These are phyloP conservation scores for Coemansia sp. DNA, from an alignment of 192 early-diverging fungal genomes.

Conservation along the genomic window DNA sequence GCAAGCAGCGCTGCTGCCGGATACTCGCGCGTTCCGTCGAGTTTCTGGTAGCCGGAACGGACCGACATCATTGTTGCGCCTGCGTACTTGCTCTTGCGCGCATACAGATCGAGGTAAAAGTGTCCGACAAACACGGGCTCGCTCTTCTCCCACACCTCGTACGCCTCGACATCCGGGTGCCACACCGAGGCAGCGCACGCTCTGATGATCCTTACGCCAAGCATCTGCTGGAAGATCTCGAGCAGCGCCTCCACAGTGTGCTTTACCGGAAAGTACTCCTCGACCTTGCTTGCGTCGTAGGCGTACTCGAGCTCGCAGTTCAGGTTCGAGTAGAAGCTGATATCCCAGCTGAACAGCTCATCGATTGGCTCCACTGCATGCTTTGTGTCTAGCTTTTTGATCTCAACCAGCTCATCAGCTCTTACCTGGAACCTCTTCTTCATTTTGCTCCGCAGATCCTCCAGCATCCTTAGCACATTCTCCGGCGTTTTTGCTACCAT, in stretches of 20 bases:
- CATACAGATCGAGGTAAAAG: slow-evolving; percentile 70
- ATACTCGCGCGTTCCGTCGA: slow-evolving; percentile 51
- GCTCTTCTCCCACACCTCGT: slow-evolving; percentile 67
- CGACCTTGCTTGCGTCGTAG: slow-evolving; percentile 67
- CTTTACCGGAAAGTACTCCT: slow-evolving; percentile 67
- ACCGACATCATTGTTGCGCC: slow-evolving; percentile 51
- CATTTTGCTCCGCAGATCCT: slow-evolving; percentile 19
- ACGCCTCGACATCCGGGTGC: slow-evolving; percentile 70
- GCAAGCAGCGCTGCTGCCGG: slow-evolving; percentile 61
- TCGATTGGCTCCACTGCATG: not conserved
- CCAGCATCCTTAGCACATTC: slow-evolving; percentile 52
- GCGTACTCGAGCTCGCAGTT: slow-evolving; percentile 60
- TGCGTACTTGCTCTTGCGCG: slow-evolving; percentile 61
- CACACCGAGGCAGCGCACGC: slow-evolving; percentile 57
- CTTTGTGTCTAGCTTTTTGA: slow-evolving; percentile 46
- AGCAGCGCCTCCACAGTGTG: slow-evolving; percentile 60
- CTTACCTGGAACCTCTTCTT: slow-evolving; percentile 53
- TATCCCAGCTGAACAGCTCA: slow-evolving; percentile 66
- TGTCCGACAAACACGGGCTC: slow-evolving; percentile 60
- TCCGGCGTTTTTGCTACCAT: slow-evolving; percentile 71
- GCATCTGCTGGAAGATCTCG: slow-evolving; percentile 62
- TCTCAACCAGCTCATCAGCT: slow-evolving; percentile 57
- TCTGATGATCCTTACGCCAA: slow-evolving; percentile 61
- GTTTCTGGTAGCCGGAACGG: slow-evolving; percentile 50
- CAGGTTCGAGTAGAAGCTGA: slow-evolving; percentile 63